Base-by-base conservation (phyloP, 2,329 filamentous ascomycete genomes). In the Rachicladosporium sp. region DNA sequence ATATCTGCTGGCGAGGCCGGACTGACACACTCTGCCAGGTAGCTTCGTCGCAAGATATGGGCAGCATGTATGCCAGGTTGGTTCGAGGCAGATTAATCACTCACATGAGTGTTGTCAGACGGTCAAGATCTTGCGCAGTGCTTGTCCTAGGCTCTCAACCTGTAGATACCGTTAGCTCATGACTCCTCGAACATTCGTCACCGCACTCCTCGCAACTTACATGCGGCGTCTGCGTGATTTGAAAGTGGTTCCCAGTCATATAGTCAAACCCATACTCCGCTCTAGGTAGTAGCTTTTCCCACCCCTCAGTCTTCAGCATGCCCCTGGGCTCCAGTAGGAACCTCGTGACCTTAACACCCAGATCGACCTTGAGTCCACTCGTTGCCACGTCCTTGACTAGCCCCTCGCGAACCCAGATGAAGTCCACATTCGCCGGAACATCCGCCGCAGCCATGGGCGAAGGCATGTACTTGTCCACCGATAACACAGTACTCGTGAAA, bases 401-500 rank as follows among this genome's bases (percentile, higher is more conserved):
- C 6, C 54, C 54, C 21, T 56, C 52, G 19, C 47, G 44, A 9
- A 55, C 50, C 54, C 54, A 56, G 31, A 56, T 50, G 37, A 55
- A 54, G 33, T 53, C 43, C 11, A 56, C 50, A 4, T 50, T 43
- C 1, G 40, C 19, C n/a, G 54, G 54, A 1, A 52, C 52, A 12
- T 51, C 29, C 29, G 45, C 32, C 19, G 33, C 29, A 3, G 41
- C 34, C 36, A 57, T 19, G 4, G 53, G 43, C 2, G 43, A 46
- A 1, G 54, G 53, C 47, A 46, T 48, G 35, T 57, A 57, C 33
- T 42, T 44, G 10, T 56, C 52, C 19, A 87, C 65, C 10, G 78
- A 78, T 36, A 70, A 68, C 39, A 86, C 78, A n/a, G 77, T 76
- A n/a, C 78, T 74, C 0, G 74, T 71, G 57, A 86, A 86, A 60